phyloP scores from a whole-genome alignment of 78 protist genomes.

The Acrasis kona region DNA sequence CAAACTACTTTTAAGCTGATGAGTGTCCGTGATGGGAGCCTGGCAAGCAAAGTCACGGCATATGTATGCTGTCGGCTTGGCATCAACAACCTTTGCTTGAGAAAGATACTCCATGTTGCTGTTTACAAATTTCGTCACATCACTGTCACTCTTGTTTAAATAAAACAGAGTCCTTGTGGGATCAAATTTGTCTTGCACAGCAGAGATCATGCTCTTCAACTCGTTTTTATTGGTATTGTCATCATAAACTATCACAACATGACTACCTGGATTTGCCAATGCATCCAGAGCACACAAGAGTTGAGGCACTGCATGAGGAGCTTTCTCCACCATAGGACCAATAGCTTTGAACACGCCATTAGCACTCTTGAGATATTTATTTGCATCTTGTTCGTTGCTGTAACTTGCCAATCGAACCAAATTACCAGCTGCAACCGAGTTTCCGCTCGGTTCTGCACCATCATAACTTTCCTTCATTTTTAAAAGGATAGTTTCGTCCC shows the following conservation, averaged over 20 bases:
- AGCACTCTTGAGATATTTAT: not conserved
- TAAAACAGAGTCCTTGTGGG: not conserved
- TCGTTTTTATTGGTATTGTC: not conserved
- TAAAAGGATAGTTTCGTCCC: constrained; percentile 1
- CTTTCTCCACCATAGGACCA: not conserved
- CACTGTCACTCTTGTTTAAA: not conserved
- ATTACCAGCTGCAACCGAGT: not conserved
- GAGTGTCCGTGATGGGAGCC: constrained; percentile 1
- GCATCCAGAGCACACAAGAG: not conserved
- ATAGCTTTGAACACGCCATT: not conserved
- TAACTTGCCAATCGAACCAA: constrained; percentile 1
- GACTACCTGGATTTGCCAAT: not conserved
- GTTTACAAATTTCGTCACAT: not conserved
- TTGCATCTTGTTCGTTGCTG: not conserved
- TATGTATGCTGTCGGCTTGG: not conserved
- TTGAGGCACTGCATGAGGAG: constrained; percentile 7
- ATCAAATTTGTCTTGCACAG: not conserved
- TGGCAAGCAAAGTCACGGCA: constrained; percentile 2
- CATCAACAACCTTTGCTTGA: not conserved
- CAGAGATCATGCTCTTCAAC: not conserved
- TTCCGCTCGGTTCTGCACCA: constrained; percentile 30
- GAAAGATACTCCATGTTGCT: not conserved
- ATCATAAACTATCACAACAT: not conserved
- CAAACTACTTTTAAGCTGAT: too few species aligned
- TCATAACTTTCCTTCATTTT: constrained; percentile 19